phyloP scores from a whole-genome alignment of 1,284 basidiomycete genomes.

The Tilletia indica region DNA sequence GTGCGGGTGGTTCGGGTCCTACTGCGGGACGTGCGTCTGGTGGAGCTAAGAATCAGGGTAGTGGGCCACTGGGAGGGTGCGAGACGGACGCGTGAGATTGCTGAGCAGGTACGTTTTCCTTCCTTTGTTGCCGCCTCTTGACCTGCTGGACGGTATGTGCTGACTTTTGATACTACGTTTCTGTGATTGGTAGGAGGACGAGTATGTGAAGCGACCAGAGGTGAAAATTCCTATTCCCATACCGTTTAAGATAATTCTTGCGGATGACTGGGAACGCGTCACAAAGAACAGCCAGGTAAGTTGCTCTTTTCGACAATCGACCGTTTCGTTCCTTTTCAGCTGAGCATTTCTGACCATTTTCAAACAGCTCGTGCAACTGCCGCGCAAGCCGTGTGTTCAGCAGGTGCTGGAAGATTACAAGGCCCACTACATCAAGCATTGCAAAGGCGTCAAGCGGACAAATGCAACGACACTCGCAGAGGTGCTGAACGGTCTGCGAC shows the following conservation, averaged over 20 bases:
- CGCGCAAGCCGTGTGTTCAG: conserved; percentile 76
- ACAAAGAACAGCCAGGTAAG: conserved; percentile 75
- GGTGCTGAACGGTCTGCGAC: conserved; percentile 79
- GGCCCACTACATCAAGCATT: conserved; percentile 30
- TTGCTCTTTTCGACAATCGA: background rate
- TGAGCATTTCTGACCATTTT: background rate
- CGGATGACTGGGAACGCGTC: conserved; percentile 94
- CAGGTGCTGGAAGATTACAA: conserved; percentile 75
- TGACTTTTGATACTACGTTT: no score
- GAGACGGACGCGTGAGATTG: conserved; percentile 30
- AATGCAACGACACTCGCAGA: conserved; percentile 65
- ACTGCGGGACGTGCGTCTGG: background rate
- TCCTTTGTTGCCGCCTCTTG: background rate
- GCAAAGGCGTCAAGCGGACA: background rate
- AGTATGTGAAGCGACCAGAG: conserved; percentile 72
- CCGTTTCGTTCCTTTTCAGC: background rate
- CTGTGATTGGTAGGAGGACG: conserved; percentile 62
- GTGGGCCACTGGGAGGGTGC: conserved; percentile 24
- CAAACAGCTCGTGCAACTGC: conserved; percentile 75
- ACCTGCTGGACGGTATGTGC: background rate
- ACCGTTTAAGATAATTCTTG: conserved; percentile 78
- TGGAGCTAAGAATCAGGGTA: background rate
- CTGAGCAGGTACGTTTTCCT: conserved; percentile 30
- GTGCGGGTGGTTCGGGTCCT: conserved; percentile 40
- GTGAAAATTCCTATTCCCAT: conserved; percentile 89